Base-by-base conservation (phyloP, 192 early-diverging fungal species). In the Allomyces javanicus region DNA sequence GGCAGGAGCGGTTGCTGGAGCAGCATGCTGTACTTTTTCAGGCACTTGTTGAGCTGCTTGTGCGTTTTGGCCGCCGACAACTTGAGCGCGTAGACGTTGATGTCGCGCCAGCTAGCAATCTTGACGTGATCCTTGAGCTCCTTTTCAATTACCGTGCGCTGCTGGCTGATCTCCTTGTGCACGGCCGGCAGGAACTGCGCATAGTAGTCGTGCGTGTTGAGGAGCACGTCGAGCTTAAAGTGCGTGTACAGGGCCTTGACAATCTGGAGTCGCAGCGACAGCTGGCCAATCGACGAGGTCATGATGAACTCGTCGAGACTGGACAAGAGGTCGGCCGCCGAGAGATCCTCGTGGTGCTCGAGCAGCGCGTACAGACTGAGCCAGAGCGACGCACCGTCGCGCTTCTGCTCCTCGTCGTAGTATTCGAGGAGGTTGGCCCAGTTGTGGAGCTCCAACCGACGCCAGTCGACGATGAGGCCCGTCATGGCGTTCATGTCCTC, bases 61-160 rank as follows among this genome's bases (percentile, higher is more conserved):
- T 99, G 96, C 10, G 93, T 91, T 75, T 89, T 85, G 50, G 85
- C 86, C 0, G 96, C 91, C 76, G 88, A 90, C 66, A 90, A 88
- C 25, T 86, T 81, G 43, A 99, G 73, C 0, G 96, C 93, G 67
- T 86, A 88, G 10, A 93, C 87, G 68, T 94, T 99, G 21, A 92
- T 86, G 71, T 99, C 96, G 73, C 94, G 94, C 92, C 93, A 99
- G 61, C 81, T 88, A 6, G 94, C 94, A 68, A 99, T 91, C 77
- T 91, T 87, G 43, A 99, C 92, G 68, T 91, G 94, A 66, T 92
- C 90, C 62, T 87, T 81, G 72, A 99, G 78, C 25, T 97, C 92
- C 67, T 91, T 91, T 44, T 82, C 77, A 43, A 99, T 86, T 1
- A 90, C 83, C 67, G 88, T 84, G 58, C 85, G 80, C 4, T 78